phyloP scores from a whole-genome alignment of 2,329 filamentous ascomycete species.

The Myriosclerotinia curreyana region DNA sequence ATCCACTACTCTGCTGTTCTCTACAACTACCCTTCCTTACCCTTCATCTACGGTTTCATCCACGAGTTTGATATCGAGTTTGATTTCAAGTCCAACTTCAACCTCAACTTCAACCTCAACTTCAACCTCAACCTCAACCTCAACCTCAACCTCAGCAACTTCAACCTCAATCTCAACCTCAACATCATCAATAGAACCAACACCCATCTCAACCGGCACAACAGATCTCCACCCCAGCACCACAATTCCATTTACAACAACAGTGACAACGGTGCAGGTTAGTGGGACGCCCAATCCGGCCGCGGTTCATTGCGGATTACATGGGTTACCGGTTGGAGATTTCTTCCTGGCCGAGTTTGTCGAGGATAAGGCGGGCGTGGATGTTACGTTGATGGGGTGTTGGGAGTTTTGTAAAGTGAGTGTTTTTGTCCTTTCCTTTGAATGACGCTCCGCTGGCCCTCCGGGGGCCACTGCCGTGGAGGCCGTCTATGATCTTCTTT shows the following conservation, averaged over 20 bases:
- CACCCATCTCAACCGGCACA: constrained; percentile 37
- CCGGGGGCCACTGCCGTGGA: too few relatives aligned
- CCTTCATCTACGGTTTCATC: neutral
- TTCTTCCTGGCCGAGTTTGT: constrained; percentile 44
- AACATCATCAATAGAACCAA: neutral
- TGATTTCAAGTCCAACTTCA: too few relatives aligned
- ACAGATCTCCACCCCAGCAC: constrained; percentile 29
- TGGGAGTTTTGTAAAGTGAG: constrained; percentile 44
- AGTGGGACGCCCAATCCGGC: constrained; percentile 38
- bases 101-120: neutral
- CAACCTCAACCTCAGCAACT: neutral
- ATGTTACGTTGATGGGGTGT: constrained; percentile 44
- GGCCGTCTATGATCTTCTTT: too few relatives aligned
- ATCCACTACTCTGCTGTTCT: neutral
- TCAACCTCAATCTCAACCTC: neutral
- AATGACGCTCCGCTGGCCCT: too few relatives aligned
- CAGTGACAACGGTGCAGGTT: constrained; percentile 35
- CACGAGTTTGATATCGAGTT: too few relatives aligned
- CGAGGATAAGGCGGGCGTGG: constrained; percentile 39
- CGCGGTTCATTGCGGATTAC: constrained; percentile 43
- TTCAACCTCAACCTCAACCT: neutral
- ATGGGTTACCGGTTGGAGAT: constrained; percentile 40
- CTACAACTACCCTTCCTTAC: neutral
- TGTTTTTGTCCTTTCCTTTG: neutral
- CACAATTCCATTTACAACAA: constrained; percentile 36